Base-by-base conservation (phyloP, 2,329 filamentous ascomycete genomes). In the Alternaria rosae region DNA sequence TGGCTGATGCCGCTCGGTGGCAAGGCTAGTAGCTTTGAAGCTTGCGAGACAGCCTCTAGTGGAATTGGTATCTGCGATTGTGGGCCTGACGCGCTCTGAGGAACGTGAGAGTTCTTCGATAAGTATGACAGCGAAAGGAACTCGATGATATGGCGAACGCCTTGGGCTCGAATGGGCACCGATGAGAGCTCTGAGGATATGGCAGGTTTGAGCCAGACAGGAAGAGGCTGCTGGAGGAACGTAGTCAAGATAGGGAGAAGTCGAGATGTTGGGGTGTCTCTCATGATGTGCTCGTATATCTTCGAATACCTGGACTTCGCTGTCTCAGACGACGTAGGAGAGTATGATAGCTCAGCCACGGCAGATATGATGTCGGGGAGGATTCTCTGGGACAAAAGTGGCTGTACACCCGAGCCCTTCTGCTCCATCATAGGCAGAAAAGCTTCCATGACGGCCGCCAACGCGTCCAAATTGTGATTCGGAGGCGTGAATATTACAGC, bases 41-140 rank as follows among this genome's bases (percentile, higher is more conserved):
- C 88, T 70, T 91, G 85, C 26, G 85, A 85, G 35, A 92, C 80
- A 1, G 89, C 89, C 72, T 92, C 89, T 30, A 90, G 85, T 0
- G 90, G 90, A 57, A 92, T 89, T 43, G 85, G 86, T 5, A 88
- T 85, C 17, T 73, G 70, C 2, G 74, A 73, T 17, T 84, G 81
- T 55, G 73, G 57, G 7, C 66, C 69, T 6, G 69, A 67, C 44
- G 70, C 63, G 8, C 74, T 67, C 30, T 72, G 56, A 55, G 67
- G 78, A 76, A 59, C 79, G 78, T 66, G 81, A 83, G 63, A 85
- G 84, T 78, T 77, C 45, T 78, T 72, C 6, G 74, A 74, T 0
- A 89, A 86, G 63, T 91, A 89, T 7, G 91, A 87, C 1, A 89
- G 85, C 59, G 91, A 90, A 35, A 92, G 83, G 71, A 92, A 92